Evolutionary conservation across 2,329 filamentous ascomycete species (phyloP), one percentile per base, ranked within the genome.

Genomic region (Dothidotthia symphoricarpi): DNA sequence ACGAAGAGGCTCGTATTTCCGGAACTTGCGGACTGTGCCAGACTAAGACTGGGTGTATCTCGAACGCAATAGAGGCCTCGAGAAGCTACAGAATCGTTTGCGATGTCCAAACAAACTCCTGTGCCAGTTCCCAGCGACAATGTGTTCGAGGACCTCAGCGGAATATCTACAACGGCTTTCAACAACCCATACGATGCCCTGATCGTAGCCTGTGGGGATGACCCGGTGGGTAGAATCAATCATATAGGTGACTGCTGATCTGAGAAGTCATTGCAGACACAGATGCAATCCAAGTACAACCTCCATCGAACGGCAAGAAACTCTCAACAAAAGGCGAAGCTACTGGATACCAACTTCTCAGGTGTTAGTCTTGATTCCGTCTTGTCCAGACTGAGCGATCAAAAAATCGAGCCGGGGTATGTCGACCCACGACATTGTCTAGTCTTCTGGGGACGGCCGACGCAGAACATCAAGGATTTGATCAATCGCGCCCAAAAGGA

Each of bases 381-480:
- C 38, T 75, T 96, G 1, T 70, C 82, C 33, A 82, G 83, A 38
- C 70, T 95, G 22, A 77, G 84, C 50, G 75, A 83, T 28, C 77
- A 77, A 1, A 67, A 75, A 1, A 69, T 83, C 24, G 76, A 87
- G 47, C 83, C 82, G 1, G 80, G 79, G 1, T 95, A 85, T 61
- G 64, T 74, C 34, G 91, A 97, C 61, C 78, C 80, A 28, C 75
- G 91, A 27, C 77, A 95, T 57, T 94, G 90, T 61, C 74, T 96
- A 9, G 86, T 89, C 1, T 83, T 96, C 59, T 96, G 89, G 88
- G 88, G 86, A 3, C 76, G 90, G 6, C 91, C 91, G 12, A 86
- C 90, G 1, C 69, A 79, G 30, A 80, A 84, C 51, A 74, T 96
- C 13, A 74, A 84, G 30, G 69, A 76, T 14, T 69, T 97, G 41